These are phyloP conservation scores for Nymphaea thermarum DNA, from an alignment of 164 flowering plant genomes.

Conservation along the genomic window DNA sequence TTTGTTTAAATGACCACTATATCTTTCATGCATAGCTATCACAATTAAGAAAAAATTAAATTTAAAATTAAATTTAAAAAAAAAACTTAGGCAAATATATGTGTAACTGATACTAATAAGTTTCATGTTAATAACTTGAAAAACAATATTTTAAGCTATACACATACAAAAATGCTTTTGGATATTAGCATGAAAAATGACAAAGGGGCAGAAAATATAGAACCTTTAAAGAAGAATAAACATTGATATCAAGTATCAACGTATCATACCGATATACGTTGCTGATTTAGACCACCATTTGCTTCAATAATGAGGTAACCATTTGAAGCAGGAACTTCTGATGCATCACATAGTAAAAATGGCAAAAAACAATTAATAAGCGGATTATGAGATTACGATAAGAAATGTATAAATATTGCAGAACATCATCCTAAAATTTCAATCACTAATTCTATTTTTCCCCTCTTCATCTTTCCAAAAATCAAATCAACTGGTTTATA, in stretches of 20 bases:
- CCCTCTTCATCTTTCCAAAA: neutral
- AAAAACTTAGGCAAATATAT: too few relatives aligned
- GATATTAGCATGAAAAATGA: neutral
- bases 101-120: too few relatives aligned
- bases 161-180: too few relatives aligned
- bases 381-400: neutral
- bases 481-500: too few relatives aligned
- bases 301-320: constrained; percentile 91
- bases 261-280: constrained; percentile 73
- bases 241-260: neutral
- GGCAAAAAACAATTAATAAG: neutral
- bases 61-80: too few relatives aligned
- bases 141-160: too few relatives aligned
- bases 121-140: too few relatives aligned
- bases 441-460: neutral
- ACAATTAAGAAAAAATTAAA: too few relatives aligned
- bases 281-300: constrained; percentile 97
- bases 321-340: constrained; percentile 51
- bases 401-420: neutral
- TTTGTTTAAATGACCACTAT: too few relatives aligned
- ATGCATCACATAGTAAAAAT: constrained; percentile 8
- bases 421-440: neutral
- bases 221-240: neutral
- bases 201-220: neutral
- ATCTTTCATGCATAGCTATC: too few relatives aligned